These are phyloP conservation scores for Ganoderma resinaceum DNA, from an alignment of 1,284 basidiomycete genomes.

Conservation along the genomic window DNA sequence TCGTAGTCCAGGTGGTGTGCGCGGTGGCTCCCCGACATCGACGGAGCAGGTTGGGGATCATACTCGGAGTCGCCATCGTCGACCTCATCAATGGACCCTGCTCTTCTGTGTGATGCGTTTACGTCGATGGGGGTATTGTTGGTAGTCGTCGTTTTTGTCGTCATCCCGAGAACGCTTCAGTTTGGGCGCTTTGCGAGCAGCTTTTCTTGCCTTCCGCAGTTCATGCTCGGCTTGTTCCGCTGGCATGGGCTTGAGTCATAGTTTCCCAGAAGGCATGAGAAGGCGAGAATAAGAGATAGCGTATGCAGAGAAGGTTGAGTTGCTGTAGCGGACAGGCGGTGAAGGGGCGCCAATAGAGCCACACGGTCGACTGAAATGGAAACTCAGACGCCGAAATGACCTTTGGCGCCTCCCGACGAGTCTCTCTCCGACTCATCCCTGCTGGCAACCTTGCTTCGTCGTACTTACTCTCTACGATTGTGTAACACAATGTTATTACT, in stretches of 20 bases:
- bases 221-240: constrained; percentile 68
- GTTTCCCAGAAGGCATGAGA: constrained; percentile 42
- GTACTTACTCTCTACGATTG: no score
- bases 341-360: not conserved
- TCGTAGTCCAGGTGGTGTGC: constrained; percentile 54
- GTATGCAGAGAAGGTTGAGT: not conserved
- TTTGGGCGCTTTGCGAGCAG: constrained; percentile 50
- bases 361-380: not conserved
- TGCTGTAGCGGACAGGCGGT: not conserved
- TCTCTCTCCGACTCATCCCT: no score
- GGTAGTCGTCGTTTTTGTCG: constrained; percentile 13
- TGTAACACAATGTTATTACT: no score
- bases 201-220: constrained; percentile 54
- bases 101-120: constrained; percentile 29
- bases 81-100: not conserved
- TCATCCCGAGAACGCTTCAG: constrained; percentile 21
- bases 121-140: not conserved
- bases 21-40: constrained; percentile 29
- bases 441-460: no score
- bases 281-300: not conserved
- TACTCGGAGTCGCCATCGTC: constrained; percentile 36
- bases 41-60: constrained; percentile 37
- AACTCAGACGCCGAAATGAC: not conserved
- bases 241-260: constrained; percentile 78
- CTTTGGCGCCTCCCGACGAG: no score